Evolutionary conservation across 2,329 filamentous ascomycete genomes (phyloP).

Genomic region (Thyridium curvatum): DNA sequence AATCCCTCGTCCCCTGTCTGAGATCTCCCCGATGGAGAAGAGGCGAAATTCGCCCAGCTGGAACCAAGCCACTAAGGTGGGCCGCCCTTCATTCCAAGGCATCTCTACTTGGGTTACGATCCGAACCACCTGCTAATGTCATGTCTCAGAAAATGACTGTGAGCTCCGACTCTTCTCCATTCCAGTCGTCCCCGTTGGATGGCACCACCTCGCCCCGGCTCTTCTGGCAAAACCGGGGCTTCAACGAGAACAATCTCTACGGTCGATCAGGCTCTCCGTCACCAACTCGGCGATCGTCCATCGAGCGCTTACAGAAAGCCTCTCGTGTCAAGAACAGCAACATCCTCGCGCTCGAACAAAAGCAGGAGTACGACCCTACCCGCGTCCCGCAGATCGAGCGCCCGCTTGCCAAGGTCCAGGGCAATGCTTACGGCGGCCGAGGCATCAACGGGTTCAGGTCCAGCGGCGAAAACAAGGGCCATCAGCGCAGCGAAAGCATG

Average conservation of each 20-base stretch:
- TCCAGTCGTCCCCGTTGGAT: conserved; percentile 75
- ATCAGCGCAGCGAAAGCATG: conserved; percentile 51
- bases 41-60: conserved; percentile 90
- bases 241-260: conserved; percentile 67
- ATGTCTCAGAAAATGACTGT: conserved; percentile 56
- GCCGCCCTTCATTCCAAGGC: conserved; percentile 9
- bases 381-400: conserved; percentile 73
- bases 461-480: conserved; percentile 38
- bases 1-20: conserved; percentile 71
- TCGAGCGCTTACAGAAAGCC: conserved; percentile 90
- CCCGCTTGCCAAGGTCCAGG: conserved; percentile 71
- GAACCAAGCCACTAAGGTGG: conserved; percentile 70
- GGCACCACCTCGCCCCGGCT: conserved; percentile 67
- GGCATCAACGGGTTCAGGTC: conserved; percentile 47
- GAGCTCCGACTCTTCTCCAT: conserved; percentile 71
- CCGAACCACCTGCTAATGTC: background rate
- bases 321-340: conserved; percentile 97
- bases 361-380: conserved; percentile 85
- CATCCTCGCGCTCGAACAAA: conserved; percentile 89
- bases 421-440: conserved; percentile 60
- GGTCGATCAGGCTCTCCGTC: conserved; percentile 57
- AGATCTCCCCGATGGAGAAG: conserved; percentile 80
- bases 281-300: conserved; percentile 76
- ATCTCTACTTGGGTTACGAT: too few species aligned
- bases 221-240: conserved; percentile 83